phyloP scores from a whole-genome alignment of 2,329 filamentous ascomycete species.

The Aureobasidium pullulans region DNA sequence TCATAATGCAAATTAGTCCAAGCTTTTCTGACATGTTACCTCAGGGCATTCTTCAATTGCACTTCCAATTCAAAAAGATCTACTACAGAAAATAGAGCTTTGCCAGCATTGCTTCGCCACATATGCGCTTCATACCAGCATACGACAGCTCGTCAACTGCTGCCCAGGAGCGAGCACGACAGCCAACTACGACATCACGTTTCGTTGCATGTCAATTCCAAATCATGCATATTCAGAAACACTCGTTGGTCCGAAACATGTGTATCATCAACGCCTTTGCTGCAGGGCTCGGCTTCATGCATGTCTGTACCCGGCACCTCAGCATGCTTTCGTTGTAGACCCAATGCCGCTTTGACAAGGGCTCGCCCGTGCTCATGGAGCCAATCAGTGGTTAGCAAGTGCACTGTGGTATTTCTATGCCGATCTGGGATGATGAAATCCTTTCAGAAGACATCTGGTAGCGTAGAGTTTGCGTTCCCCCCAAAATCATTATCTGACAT shows the following conservation, averaged over 20 bases:
- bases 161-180: background rate
- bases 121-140: background rate
- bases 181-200: background rate
- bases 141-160: background rate
- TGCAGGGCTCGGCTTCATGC: constrained; percentile 7
- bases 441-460: background rate
- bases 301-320: background rate
- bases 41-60: constrained; percentile 89
- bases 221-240: constrained; percentile 8
- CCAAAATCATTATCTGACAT: background rate
- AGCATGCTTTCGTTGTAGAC: constrained; percentile 3
- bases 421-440: background rate
- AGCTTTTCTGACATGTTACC: constrained; percentile 22
- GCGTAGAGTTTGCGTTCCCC: constrained; percentile 1
- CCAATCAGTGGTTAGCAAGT: background rate
- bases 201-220: constrained; percentile 11
- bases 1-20: background rate
- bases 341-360: constrained; percentile 1
- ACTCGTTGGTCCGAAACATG: constrained; percentile 3
- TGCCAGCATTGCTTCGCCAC: background rate
- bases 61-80: constrained; percentile 96
- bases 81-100: constrained; percentile 38
- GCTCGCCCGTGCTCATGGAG: background rate
- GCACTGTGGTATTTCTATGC: background rate
- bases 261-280: constrained; percentile 4